Percentiles rank a stretch among this genome's conserved stretches.
phyloP scores from a whole-genome alignment of 106 monocot genomes.

The Alisma plantagoaquatica region DNA sequence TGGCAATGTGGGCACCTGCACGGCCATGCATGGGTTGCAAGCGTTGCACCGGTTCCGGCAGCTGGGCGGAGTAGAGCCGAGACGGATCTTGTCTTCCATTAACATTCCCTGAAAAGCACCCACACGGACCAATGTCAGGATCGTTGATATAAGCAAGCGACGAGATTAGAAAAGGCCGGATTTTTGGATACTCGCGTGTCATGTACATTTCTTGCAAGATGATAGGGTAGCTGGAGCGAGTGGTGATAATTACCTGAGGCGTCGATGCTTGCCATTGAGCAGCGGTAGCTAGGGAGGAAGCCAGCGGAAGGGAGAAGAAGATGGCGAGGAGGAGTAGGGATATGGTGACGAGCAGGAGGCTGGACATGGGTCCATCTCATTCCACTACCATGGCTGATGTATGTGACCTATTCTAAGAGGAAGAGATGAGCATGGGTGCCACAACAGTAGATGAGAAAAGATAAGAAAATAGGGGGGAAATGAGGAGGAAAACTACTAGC shows the following conservation, averaged over 20 bases:
- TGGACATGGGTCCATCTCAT: constrained; percentile 31
- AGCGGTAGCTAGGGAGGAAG: constrained; percentile 4
- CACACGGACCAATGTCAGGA: no score
- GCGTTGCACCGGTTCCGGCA: constrained; percentile 74
- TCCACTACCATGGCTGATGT: constrained; percentile 18
- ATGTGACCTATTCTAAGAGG: no score
- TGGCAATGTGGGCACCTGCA: constrained; percentile 66
- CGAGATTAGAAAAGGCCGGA: no score
- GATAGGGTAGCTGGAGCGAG: background rate
- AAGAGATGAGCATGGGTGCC: no score
- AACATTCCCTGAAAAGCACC: constrained; percentile 13
- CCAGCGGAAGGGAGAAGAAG: constrained; percentile 9
- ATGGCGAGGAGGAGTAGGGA: constrained; percentile 8
- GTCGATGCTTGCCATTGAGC: constrained; percentile 9
- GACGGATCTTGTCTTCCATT: constrained; percentile 45
- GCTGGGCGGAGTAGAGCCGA: constrained; percentile 79
- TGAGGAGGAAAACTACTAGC: no score
- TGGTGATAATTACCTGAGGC: constrained; percentile 2
- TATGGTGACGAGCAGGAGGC: background rate
- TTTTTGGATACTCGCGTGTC: no score
- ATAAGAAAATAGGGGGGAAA: no score
- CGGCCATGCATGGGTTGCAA: constrained; percentile 71
- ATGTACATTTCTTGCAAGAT: background rate
- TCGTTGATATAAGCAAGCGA: no score
- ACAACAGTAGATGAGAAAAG: no score